A percentile compares a stretch with the other conserved stretches of the same genome.
phyloP scores from a whole-genome alignment of 1,139 yeast species.

The Lodderomyces elongisporus region DNA sequence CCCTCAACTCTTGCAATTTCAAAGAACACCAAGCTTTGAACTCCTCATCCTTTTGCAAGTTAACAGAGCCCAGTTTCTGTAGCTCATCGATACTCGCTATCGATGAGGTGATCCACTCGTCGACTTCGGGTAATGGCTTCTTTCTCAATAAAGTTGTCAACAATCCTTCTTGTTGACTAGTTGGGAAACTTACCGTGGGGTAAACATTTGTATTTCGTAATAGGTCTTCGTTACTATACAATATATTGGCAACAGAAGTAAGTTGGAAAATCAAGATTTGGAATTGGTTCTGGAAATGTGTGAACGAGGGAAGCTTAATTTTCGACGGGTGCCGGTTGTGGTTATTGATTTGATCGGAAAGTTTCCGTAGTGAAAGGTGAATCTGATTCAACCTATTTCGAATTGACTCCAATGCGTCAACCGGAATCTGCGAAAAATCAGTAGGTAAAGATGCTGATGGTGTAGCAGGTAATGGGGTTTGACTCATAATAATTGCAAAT shows the following conservation, averaged over 20 bases:
- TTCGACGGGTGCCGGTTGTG: conserved; percentile 37
- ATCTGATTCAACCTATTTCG: conserved; percentile 43
- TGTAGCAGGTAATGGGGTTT: conserved; percentile 11
- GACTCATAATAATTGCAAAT: no score
- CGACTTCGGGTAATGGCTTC: conserved; percentile 85
- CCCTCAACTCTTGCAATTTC: conserved; percentile 46
- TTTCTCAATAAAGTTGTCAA: conserved; percentile 80
- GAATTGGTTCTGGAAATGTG: conserved; percentile 66
- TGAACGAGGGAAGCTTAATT: conserved; percentile 37
- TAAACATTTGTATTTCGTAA: conserved; percentile 68
- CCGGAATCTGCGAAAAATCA: conserved; percentile 28
- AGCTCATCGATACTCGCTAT: conserved; percentile 22
- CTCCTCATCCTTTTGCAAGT: conserved; percentile 42
- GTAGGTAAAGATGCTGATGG: conserved; percentile 8
- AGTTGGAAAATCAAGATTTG: conserved; percentile 80
- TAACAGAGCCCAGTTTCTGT: conserved; percentile 12
- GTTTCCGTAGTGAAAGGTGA: conserved; percentile 38
- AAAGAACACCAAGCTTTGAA: conserved; percentile 61
- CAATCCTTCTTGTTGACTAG: conserved; percentile 75
- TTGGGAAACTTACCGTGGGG: conserved; percentile 80
- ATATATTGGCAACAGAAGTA: conserved; percentile 62
- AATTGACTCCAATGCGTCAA: conserved; percentile 39
- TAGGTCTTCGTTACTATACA: conserved; percentile 56
- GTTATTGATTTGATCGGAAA: conserved; percentile 39
- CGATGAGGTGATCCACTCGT: conserved; percentile 64